Base-by-base conservation (phyloP, 73 alveolate genomes). In the Paramecium octaurelia region DNA sequence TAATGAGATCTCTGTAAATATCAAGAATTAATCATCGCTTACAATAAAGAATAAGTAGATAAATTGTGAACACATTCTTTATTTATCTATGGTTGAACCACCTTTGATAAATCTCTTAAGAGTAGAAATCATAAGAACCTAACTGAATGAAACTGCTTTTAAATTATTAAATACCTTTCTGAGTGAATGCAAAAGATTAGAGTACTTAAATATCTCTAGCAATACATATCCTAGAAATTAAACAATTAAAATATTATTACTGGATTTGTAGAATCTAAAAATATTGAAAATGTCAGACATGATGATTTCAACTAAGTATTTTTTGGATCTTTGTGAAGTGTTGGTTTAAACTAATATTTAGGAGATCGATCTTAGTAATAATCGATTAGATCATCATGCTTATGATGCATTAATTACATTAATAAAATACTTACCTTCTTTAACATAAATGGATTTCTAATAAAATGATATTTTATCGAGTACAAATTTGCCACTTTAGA, bases 351-450 rank as follows among this genome's bases (percentile, higher is more conserved):
- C 76, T 8, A 80, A 44, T 14, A 80, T 80, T 43, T 42, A 80
- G 31, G 46, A 80, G 21, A 9, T 43, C 3, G 70, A 48, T 80
- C n/a, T 80, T 40, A 48, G 76, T 80, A 80, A 80, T 48, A 80
- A 80, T 43, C 12, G 18, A 24, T 31, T 80, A 80, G 76, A 80
- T 48, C 57, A 34, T 43, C 46, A 80, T 80, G 91, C 76, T 4
- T 80, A 80, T 43, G 91, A 80, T 11, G 91, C 91, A 4, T 21
- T 80, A 21, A 64, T 31, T 9, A 80, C 75, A 8, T 20, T 80
- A 23, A 31, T 80, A 10, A 80, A 80, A 80, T 80, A 80, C 16
- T 31, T 80, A 21, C 46, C 46, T 40, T 31, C 27, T 3, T 46
- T 80, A 23, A 46, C 27, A 20, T 43, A 42, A 20, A 24, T 46